Base-by-base conservation (phyloP, 306 rosid species). In the Begonia peltatifolia region DNA sequence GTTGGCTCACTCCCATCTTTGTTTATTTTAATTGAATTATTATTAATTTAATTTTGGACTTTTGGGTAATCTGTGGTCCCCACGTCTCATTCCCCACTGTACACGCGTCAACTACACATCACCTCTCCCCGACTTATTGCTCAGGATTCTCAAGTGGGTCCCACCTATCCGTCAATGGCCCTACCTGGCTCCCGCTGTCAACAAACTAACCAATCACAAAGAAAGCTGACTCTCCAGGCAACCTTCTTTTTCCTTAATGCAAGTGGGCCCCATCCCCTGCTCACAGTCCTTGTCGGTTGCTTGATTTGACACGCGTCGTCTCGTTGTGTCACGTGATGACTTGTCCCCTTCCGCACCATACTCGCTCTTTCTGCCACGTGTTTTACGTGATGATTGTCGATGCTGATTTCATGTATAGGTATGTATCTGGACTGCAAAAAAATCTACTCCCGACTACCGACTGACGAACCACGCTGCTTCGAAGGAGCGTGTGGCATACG, bases 301-400 rank as follows among this genome's bases (percentile, higher is more conserved):
- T n/a, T 44, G 48, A 44, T 44, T 44, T 44, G 48, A 44, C 12
- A 44, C 48, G 14, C 48, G 48, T 44, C 48, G 48, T n/a, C 48
- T 44, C 14, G 14, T 44, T 6, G 14, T 44, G 14, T 14, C 48
- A 44, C 48, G 48, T 44, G n/a, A 44, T 44, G n/a, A 44, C 12
- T n/a, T 44, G 48, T 44, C 48, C 14, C n/a, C 13, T n/a, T 44
- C 48, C 11, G 12, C 38, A 30, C 6, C 1, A 30, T 30, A 7
- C 8, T 30, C 38, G 38, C 38, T 30, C 6, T 3, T 5, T 30
- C 38, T 7, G 38, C 38, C 38, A 30, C 38, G 38, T 30, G 38
- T 30, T 30, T 25, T 7, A 30, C 1, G 23, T 30, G 38, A 30
- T 30, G 38, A 5, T 30, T 30, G 38, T 30, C 38, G 38, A 30